Percentiles rank a stretch among this genome's conserved stretches.
phyloP scores from a whole-genome alignment of 148 eudicot species.

The Diospyros lotus region DNA sequence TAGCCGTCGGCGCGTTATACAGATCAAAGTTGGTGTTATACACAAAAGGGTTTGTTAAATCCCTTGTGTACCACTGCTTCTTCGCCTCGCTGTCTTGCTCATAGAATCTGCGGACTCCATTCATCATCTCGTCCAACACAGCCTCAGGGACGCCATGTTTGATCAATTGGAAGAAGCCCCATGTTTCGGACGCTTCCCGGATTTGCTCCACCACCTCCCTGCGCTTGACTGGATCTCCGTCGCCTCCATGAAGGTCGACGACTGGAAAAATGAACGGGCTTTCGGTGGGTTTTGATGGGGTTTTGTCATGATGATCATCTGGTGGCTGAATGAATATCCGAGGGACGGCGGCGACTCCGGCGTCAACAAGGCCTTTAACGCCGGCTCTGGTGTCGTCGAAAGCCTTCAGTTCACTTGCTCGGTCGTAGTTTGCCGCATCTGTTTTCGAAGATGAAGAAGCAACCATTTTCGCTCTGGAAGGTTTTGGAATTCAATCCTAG shows the following conservation, averaged over 20 bases:
- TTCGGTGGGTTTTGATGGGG: background rate
- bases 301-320: background rate
- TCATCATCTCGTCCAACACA: slow-evolving; percentile 14
- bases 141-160: slow-evolving; percentile 36
- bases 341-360: slow-evolving; percentile 19
- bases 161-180: slow-evolving; percentile 47
- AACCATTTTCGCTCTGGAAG: background rate
- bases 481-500: too few species aligned
- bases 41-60: slow-evolving; percentile 2
- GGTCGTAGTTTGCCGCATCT: background rate
- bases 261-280: slow-evolving; percentile 2
- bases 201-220: slow-evolving; percentile 10
- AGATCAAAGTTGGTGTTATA: slow-evolving; percentile 27
- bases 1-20: slow-evolving; percentile 19
- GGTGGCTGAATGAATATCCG: background rate
- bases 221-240: background rate
- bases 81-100: slow-evolving; percentile 20
- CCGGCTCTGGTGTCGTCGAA: slow-evolving; percentile 31
- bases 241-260: slow-evolving; percentile 16
- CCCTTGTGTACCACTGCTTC: slow-evolving; percentile 15
- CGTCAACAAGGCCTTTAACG: slow-evolving; percentile 34
- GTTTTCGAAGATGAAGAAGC: background rate
- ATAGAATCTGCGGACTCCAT: slow-evolving; percentile 13
- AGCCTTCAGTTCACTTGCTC: background rate
- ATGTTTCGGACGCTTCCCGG: slow-evolving; percentile 21